Evolutionary conservation across 2,329 filamentous ascomycete species (phyloP).

Genomic region (Colletotrichum sp.): DNA sequence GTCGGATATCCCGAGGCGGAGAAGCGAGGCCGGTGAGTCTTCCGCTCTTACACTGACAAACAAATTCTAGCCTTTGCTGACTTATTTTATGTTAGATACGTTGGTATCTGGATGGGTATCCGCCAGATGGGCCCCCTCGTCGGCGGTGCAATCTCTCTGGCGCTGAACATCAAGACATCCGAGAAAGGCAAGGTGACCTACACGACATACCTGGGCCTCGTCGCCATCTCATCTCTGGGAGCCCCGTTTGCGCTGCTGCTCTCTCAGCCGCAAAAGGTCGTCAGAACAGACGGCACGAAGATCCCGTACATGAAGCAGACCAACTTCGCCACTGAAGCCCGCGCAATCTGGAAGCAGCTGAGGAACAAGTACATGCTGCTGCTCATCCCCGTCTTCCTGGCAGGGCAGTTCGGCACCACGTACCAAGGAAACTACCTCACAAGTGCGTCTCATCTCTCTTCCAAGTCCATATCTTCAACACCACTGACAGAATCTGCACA

Average conservation of each 20-base stretch:
- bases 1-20: slow-evolving; percentile 71
- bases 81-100: neutral
- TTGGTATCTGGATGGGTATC: slow-evolving; percentile 16
- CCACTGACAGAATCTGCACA: neutral
- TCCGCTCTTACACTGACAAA: accelerated
- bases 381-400: slow-evolving; percentile 8
- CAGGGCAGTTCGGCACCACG: slow-evolving; percentile 13
- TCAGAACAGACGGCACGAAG: slow-evolving; percentile 44
- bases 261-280: slow-evolving; percentile 49
- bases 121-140: slow-evolving; percentile 35
- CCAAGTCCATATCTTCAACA: accelerated
- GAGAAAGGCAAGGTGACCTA: slow-evolving; percentile 40
- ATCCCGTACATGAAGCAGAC: slow-evolving; percentile 28
- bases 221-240: slow-evolving; percentile 52
- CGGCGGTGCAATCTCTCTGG: slow-evolving; percentile 55
- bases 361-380: slow-evolving; percentile 16
- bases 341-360: slow-evolving; percentile 13
- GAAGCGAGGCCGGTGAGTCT: slow-evolving; percentile 51
- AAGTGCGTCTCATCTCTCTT: neutral
- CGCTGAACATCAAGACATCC: slow-evolving; percentile 44
- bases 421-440: slow-evolving; percentile 14
- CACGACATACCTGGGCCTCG: slow-evolving; percentile 50
- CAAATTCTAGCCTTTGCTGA: neutral
- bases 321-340: neutral
- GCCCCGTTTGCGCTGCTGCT: slow-evolving; percentile 46